Conservation (phyloP, 2,329 filamentous ascomycete genomes). For the Fusarium ambrosium region DNA sequence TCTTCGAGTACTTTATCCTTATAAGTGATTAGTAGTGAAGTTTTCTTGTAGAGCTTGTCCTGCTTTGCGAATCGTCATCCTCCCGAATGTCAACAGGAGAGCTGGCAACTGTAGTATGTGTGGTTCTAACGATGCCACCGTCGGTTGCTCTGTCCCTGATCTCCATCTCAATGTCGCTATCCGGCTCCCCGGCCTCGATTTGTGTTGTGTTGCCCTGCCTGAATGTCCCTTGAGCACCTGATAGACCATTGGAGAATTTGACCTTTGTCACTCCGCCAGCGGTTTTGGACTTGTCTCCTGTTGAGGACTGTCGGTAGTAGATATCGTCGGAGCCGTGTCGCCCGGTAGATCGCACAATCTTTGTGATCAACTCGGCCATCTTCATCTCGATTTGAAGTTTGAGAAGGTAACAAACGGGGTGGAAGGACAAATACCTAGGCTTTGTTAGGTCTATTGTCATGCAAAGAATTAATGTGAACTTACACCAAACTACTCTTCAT, state of each 20-base stretch:
- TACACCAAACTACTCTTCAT: conserved; percentile 46
- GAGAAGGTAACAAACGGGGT: conserved; percentile 62
- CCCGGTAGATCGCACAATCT: conserved; percentile 39
- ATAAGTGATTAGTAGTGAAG: conserved; percentile 14
- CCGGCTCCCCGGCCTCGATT: conserved; percentile 22
- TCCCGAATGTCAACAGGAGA: neutral
- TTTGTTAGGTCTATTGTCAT: too few species aligned
- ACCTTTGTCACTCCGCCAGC: neutral
- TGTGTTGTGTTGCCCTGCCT: conserved; percentile 2
- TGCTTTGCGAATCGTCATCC: conserved; percentile 24
- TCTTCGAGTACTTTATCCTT: neutral
- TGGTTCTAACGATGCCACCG: conserved; percentile 36
- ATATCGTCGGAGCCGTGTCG: conserved; percentile 6
- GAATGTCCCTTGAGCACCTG: neutral
- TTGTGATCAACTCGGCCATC: conserved; percentile 63
- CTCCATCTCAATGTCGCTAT: conserved; percentile 16
- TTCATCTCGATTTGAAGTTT: conserved; percentile 66
- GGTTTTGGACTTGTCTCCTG: neutral
- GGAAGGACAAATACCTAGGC: conserved; percentile 50
- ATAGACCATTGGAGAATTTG: neutral
- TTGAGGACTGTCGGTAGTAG: conserved; percentile 23
- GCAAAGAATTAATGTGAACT: neutral
- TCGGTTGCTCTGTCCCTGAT: neutral
- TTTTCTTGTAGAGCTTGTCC: conserved; percentile 31
- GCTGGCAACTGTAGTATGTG: conserved; percentile 36